Evolutionary conservation across 176 grass and related monocot species (phyloP).

Genomic region (Alloteropsis semialata): DNA sequence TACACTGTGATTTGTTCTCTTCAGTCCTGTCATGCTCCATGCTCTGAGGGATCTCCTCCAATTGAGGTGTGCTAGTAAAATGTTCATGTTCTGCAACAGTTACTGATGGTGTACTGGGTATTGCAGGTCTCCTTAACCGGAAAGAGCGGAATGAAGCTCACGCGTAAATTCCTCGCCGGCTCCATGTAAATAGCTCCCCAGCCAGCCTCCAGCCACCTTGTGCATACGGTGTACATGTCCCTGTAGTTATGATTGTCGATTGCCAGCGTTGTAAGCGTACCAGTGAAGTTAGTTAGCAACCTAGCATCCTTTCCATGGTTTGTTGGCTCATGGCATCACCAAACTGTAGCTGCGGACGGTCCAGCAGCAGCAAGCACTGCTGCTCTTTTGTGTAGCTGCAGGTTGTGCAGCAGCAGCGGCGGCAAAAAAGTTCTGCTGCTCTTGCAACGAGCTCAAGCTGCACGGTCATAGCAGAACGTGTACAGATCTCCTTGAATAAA

Average conservation of each 20-base stretch:
- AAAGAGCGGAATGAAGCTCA: slow-evolving; percentile 52
- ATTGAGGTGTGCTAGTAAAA: neutral
- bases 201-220: slow-evolving; percentile 8
- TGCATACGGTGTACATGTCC: slow-evolving; percentile 52
- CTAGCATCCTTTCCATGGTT: neutral
- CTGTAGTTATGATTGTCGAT: slow-evolving; percentile 32
- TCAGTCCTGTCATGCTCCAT: neutral
- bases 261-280: slow-evolving; percentile 25
- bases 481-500: slow-evolving; percentile 9
- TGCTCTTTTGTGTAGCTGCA: neutral
- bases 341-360: neutral
- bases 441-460: neutral
- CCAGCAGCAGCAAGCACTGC: neutral
- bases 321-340: neutral
- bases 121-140: slow-evolving; percentile 71
- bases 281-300: slow-evolving; percentile 10
- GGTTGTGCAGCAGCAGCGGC: neutral
- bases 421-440: neutral
- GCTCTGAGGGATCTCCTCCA: neutral
- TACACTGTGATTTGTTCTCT: neutral
- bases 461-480: neutral
- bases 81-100: neutral
- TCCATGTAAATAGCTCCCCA: slow-evolving; percentile 34
- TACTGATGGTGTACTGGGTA: neutral
- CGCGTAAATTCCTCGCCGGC: slow-evolving; percentile 24